Percentiles rank a stretch among this genome's conserved stretches.
Conservation (phyloP, 2,329 filamentous ascomycete species). For the Davidsoniella neocaledoniae region DNA sequence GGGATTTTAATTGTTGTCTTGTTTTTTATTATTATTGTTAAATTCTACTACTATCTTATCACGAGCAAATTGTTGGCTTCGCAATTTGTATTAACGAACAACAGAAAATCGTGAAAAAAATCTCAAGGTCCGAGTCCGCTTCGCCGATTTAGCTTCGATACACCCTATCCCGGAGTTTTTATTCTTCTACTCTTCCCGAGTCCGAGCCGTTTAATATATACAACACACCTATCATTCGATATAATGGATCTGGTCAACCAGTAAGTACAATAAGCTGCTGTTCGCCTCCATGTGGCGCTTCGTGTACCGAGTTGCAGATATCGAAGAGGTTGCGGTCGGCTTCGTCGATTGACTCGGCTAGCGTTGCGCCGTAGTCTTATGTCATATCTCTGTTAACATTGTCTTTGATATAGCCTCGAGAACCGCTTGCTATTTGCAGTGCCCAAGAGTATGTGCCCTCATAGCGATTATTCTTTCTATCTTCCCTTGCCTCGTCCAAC, state of each 20-base stretch:
- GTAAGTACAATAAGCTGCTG: constrained; percentile 23
- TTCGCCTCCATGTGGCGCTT: background rate
- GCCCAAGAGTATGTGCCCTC: constrained; percentile 67
- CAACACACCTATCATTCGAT: background rate
- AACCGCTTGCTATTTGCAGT: constrained; percentile 89
- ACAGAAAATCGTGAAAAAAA: no score
- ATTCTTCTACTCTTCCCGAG: background rate
- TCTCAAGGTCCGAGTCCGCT: no score
- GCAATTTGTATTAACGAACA: no score
- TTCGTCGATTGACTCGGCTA: no score
- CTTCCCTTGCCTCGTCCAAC: background rate
- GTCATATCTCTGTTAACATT: background rate
- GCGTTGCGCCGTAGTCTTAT: background rate
- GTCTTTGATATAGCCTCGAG: constrained; percentile 48
- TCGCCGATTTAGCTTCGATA: no score
- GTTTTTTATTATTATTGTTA: no score
- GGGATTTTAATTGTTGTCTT: no score
- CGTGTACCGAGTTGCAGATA: no score
- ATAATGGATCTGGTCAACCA: constrained; percentile 46
- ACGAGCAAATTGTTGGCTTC: no score
- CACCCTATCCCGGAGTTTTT: no score
- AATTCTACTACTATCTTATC: no score
- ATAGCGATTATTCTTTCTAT: background rate
- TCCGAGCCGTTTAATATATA: background rate
- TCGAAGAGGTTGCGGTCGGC: no score